A percentile compares a stretch with the other conserved stretches of the same genome.
Evolutionary conservation across 371 early-diverging fungal species (phyloP).

Genomic region (Rhizomucor miehei): DNA sequence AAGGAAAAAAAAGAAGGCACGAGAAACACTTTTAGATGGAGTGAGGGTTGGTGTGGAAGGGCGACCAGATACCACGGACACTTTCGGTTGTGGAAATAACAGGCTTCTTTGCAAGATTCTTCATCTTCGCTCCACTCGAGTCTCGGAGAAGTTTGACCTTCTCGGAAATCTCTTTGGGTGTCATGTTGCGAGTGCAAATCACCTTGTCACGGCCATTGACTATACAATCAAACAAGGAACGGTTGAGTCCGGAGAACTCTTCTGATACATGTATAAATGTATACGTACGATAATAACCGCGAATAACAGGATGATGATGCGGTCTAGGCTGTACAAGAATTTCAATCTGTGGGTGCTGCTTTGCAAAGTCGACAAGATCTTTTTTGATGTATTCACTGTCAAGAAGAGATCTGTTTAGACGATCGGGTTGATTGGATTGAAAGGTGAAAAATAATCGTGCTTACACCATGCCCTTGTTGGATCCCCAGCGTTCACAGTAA

Average conservation of each 20-base stretch:
- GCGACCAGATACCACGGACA: slow-evolving; percentile 89
- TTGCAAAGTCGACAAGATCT: slow-evolving; percentile 64
- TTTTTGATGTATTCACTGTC: slow-evolving; percentile 70
- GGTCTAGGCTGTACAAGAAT: slow-evolving; percentile 78
- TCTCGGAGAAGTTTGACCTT: slow-evolving; percentile 66
- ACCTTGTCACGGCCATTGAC: slow-evolving; percentile 75
- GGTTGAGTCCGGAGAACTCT: not conserved
- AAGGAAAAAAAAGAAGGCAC: slow-evolving; percentile 3
- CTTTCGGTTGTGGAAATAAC: slow-evolving; percentile 78
- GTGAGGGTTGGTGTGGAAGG: slow-evolving; percentile 74
- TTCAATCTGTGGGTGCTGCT: slow-evolving; percentile 78
- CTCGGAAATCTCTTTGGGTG: slow-evolving; percentile 57
- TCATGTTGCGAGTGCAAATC: slow-evolving; percentile 68
- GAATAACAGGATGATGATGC: slow-evolving; percentile 72
- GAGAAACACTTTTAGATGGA: slow-evolving; percentile 44
- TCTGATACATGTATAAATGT: not conserved
- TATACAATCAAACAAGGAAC: slow-evolving; percentile 11
- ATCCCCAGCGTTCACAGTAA: slow-evolving; percentile 85
- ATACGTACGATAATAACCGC: slow-evolving; percentile 70
- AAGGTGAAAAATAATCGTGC: slow-evolving; percentile 4
- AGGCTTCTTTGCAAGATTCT: slow-evolving; percentile 64
- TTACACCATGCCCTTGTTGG: slow-evolving; percentile 80
- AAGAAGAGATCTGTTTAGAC: not conserved
- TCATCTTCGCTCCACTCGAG: slow-evolving; percentile 64
- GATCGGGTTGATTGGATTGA: not conserved